Percentiles rank a stretch among this genome's conserved stretches.
Evolutionary conservation across 768 basidiomycete species (phyloP).

Genomic region (Gelatoporia subvermispora): DNA sequence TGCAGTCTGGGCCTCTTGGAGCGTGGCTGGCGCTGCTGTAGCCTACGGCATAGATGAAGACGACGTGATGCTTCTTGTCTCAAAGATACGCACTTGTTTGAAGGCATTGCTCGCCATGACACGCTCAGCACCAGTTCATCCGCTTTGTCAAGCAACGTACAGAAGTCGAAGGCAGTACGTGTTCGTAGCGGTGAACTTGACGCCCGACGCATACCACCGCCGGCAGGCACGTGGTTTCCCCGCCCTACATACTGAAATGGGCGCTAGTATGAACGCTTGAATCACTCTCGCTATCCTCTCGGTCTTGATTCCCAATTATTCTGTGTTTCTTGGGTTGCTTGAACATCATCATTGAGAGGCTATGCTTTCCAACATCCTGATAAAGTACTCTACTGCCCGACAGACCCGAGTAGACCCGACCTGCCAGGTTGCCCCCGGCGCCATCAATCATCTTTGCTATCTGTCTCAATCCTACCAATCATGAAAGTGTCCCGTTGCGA

Average conservation of each 20-base stretch:
- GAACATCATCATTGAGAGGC: too few relatives aligned
- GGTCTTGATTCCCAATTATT: too few relatives aligned
- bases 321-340: too few relatives aligned
- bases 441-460: not conserved
- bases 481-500: not conserved
- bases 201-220: not conserved
- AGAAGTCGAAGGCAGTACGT: not conserved
- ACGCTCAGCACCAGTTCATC: not conserved
- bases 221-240: not conserved
- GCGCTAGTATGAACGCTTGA: too few relatives aligned
- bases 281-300: too few relatives aligned
- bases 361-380: too few relatives aligned
- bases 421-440: not conserved
- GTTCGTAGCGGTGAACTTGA: not conserved
- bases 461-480: not conserved
- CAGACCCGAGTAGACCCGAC: not conserved
- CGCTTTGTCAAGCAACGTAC: too few relatives aligned
- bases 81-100: constrained; percentile 34
- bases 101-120: constrained; percentile 41
- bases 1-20: constrained; percentile 86
- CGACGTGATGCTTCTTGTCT: not conserved
- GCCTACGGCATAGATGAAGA: constrained; percentile 18
- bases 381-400: too few relatives aligned
- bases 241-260: not conserved
- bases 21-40: constrained; percentile 46